These are phyloP conservation scores for Syzygium malaccense DNA, from an alignment of 441 rosid species.

Conservation along the genomic window DNA sequence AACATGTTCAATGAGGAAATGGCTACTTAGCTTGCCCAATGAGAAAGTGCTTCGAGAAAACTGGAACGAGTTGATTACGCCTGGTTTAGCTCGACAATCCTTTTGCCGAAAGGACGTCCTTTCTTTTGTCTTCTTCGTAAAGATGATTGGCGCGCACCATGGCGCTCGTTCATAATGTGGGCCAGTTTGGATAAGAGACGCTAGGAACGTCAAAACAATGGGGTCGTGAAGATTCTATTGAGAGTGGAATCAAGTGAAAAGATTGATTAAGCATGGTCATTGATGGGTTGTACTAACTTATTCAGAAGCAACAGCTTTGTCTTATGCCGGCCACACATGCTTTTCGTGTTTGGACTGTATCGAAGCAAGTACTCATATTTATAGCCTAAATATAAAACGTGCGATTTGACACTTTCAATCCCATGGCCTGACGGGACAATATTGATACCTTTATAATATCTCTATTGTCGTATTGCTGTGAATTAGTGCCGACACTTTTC, in stretches of 20 bases:
- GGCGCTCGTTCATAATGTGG: neutral
- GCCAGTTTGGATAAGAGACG: neutral
- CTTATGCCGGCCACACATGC: neutral
- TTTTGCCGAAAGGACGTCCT: neutral
- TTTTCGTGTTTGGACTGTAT: neutral
- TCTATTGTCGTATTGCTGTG: too few species aligned
- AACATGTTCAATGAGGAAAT: neutral
- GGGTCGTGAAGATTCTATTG: neutral
- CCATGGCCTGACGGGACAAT: neutral
- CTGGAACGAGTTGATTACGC: neutral
- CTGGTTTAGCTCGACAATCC: neutral
- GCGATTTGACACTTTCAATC: neutral
- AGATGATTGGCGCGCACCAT: neutral
- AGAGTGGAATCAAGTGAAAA: neutral
- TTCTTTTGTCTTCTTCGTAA: neutral
- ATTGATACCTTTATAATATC: too few species aligned
- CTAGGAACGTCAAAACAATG: neutral
- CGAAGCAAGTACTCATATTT: neutral
- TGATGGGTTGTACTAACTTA: neutral
- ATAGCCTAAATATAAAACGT: neutral
- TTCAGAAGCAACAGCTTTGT: neutral
- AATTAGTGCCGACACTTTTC: too few species aligned
- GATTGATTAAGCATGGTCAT: neutral
- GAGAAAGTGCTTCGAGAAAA: neutral
- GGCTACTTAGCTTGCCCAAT: neutral